Percentiles rank a stretch among this genome's conserved stretches.
Evolutionary conservation across 257 asterid genomes (phyloP).

Genomic region (Nicotiana benthamiana): DNA sequence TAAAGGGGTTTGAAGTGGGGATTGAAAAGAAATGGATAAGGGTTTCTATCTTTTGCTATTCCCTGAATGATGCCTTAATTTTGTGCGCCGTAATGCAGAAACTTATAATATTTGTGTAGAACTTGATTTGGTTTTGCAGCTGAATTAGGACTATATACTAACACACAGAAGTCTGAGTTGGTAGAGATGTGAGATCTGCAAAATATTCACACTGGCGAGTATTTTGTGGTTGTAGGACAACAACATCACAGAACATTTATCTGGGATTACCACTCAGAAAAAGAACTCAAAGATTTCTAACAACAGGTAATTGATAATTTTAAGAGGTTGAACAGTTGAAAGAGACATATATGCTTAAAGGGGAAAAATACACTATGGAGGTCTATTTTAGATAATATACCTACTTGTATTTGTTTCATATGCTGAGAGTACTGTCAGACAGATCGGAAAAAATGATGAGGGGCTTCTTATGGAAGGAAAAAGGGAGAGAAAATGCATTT

Average conservation of each 20-base stretch:
- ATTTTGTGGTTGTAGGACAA: background rate
- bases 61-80: background rate
- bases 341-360: background rate
- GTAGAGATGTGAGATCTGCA: background rate
- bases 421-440: too few species aligned
- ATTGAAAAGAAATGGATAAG: background rate
- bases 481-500: too few species aligned
- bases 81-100: background rate
- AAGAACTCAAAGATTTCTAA: background rate
- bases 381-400: background rate
- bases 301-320: background rate
- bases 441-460: too few species aligned
- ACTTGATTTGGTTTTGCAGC: background rate
- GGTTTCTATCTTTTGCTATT: background rate
- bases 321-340: background rate
- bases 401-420: too few species aligned
- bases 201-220: background rate
- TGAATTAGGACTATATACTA: background rate
- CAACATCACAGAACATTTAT: background rate
- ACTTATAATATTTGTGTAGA: background rate
- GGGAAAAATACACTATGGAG: background rate
- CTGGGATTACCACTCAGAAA: background rate
- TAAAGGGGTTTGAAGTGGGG: background rate
- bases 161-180: background rate
- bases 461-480: too few species aligned